These are phyloP conservation scores for Quillaja saponaria DNA, from an alignment of 306 rosid species.

Conservation along the genomic window DNA sequence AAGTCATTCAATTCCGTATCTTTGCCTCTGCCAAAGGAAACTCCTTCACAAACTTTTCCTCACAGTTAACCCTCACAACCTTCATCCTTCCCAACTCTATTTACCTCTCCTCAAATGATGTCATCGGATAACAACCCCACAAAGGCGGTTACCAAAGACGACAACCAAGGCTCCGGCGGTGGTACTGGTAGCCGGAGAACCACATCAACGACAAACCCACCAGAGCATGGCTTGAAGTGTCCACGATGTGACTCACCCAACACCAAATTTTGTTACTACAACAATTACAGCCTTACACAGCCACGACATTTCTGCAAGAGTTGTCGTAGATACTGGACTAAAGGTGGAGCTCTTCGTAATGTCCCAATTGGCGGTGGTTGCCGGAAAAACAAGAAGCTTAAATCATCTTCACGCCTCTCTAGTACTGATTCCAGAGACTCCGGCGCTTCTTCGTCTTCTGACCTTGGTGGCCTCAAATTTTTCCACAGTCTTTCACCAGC, in stretches of 20 bases:
- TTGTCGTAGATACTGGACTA: constrained; percentile 94
- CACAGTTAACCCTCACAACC: neutral
- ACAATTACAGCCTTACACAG: constrained; percentile 93
- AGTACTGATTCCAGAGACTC: constrained; percentile 52
- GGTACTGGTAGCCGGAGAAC: constrained; percentile 42
- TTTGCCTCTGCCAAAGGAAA: constrained; percentile 68
- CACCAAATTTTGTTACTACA: constrained; percentile 98
- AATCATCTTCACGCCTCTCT: constrained; percentile 57
- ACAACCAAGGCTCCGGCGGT: constrained; percentile 38
- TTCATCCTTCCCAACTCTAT: constrained; percentile 5
- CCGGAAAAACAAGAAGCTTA: constrained; percentile 79
- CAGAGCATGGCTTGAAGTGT: constrained; percentile 61
- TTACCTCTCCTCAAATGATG: constrained; percentile 36
- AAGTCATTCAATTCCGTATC: constrained; percentile 60
- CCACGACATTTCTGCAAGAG: constrained; percentile 97
- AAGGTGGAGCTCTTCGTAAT: constrained; percentile 87
- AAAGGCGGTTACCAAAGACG: constrained; percentile 36
- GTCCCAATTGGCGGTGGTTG: constrained; percentile 96
- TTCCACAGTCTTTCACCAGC: constrained; percentile 63
- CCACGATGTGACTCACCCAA: constrained; percentile 89
- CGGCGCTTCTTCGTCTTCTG: constrained; percentile 42
- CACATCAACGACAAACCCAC: constrained; percentile 38
- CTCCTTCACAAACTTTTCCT: constrained; percentile 21
- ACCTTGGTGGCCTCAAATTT: constrained; percentile 63
- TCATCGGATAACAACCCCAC: constrained; percentile 48